Base-by-base conservation (phyloP, 345 rosid species). In the Arabidopsis suecica region DNA sequence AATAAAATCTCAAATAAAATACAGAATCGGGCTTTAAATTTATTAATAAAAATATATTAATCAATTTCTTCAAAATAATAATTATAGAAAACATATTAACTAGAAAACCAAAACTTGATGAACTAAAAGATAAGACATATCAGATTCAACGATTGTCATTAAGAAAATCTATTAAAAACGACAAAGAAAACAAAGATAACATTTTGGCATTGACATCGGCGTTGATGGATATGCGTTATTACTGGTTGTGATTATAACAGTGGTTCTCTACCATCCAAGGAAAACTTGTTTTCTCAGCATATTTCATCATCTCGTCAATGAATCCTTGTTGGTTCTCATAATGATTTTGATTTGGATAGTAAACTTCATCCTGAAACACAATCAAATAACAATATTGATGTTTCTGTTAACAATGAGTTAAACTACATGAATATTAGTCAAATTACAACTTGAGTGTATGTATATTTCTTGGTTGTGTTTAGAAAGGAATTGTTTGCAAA, bases 201-300 rank as follows among this genome's bases (percentile, higher is more conserved):
- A 60, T 40, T 32, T 3, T 20, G 18, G 14, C 4, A 68, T 7
- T 66, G 8, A 5, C 7, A 7, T 33, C 18, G n/a, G 14, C 5
- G 6, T 32, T 60, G 1, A 67, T 22, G 40, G 41, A 56, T 3
- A 11, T 61, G 42, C 44, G 53, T 12, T 49, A 61, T 18, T 48
- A 11, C 30, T 23, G 2, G 12, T 71, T 9, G 3, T 47, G 16
- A 9, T 65, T 40, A 4, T 28, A 2, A 28, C 4, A 28, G 32
- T 28, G 2, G 32, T 28, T 28, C 10, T 49, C 40, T 5, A 61
- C 53, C 54, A 62, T 72, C 77, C 77, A 72, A 53, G 62, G 69
- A 53, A 72, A 72, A 5, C 69, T 33, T 33, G 63, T 72, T 63
- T 63, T 1, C 69, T 72, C 77, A 32, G 25, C 69, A 10, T 32